Conservation (phyloP, 192 early-diverging fungal genomes). For the Phycomyces blakesleeanus region DNA sequence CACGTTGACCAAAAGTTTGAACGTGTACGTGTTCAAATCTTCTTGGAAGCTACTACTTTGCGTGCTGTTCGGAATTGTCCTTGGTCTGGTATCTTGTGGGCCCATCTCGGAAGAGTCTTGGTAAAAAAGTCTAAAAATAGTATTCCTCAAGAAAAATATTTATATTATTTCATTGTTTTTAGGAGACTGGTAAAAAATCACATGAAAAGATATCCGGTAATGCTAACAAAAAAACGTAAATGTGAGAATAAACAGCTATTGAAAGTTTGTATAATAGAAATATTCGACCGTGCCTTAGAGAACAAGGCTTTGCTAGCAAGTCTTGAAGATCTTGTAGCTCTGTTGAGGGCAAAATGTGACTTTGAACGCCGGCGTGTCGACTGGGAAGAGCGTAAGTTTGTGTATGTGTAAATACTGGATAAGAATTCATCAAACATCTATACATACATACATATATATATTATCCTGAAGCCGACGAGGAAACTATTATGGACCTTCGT, state of each 20-base stretch:
- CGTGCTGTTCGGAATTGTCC: conserved; percentile 68
- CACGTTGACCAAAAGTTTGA: conserved; percentile 38
- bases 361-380: conserved; percentile 34
- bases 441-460: too few species aligned
- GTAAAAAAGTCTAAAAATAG: conserved; percentile 4
- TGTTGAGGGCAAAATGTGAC: conserved; percentile 35
- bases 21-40: conserved; percentile 15
- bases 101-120: conserved; percentile 38
- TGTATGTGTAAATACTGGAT: too few species aligned
- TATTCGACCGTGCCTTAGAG: conserved; percentile 27
- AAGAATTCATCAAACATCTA: too few species aligned
- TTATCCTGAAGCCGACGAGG: conserved; percentile 27
- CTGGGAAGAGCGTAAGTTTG: conserved; percentile 29
- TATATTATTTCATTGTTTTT: not conserved
- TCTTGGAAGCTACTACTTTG: conserved; percentile 39
- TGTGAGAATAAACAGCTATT: not conserved
- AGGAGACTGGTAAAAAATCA: not conserved
- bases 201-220: not conserved
- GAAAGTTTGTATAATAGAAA: conserved; percentile 1
- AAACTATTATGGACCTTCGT: conserved; percentile 14
- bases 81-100: conserved; percentile 68
- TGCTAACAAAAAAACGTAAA: not conserved
- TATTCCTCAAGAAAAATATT: not conserved
- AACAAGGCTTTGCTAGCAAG: conserved; percentile 20
- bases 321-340: conserved; percentile 36